Conservation (phyloP, 352 stramenopile species). For the Globisporangium acanthophoron region DNA sequence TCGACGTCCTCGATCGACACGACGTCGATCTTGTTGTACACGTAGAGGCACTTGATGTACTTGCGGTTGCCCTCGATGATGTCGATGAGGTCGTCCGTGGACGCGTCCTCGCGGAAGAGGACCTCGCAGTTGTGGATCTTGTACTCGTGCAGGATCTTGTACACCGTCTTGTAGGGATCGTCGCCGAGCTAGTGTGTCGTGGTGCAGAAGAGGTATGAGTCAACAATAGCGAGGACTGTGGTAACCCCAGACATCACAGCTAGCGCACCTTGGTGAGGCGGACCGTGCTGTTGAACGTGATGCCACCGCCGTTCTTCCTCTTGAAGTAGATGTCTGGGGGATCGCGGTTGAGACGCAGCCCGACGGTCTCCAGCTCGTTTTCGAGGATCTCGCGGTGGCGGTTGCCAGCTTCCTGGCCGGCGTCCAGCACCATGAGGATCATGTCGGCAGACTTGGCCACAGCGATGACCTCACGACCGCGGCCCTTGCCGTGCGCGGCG, state of each 20-base stretch:
- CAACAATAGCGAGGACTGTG: neutral
- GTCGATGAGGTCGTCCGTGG: slow-evolving; percentile 98
- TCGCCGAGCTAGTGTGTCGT: slow-evolving; percentile 52
- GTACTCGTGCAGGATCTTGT: slow-evolving; percentile 95
- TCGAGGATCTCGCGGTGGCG: slow-evolving; percentile 96
- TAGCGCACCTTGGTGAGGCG: slow-evolving; percentile 88
- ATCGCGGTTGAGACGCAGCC: slow-evolving; percentile 95
- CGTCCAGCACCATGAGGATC: slow-evolving; percentile 99
- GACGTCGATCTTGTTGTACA: slow-evolving; percentile 99
- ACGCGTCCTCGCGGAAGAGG: slow-evolving; percentile 96
- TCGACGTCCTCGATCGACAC: slow-evolving; percentile 99
- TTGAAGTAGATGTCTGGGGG: slow-evolving; percentile 96
- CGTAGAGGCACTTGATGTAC: slow-evolving; percentile 99
- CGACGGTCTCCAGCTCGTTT: slow-evolving; percentile 97
- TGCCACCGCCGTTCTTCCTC: slow-evolving; percentile 92
- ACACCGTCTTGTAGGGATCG: slow-evolving; percentile 85
- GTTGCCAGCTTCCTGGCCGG: slow-evolving; percentile 97
- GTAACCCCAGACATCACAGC: neutral
- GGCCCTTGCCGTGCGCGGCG: slow-evolving; percentile 95
- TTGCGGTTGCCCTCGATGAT: slow-evolving; percentile 98
- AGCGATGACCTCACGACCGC: slow-evolving; percentile 98
- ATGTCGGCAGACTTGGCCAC: slow-evolving; percentile 98
- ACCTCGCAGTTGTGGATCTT: slow-evolving; percentile 98
- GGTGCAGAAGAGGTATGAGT: neutral
- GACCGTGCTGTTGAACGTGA: slow-evolving; percentile 96